Percentiles rank a stretch among this genome's conserved stretches.
These are phyloP conservation scores for Ammopiptanthus mongolicus DNA, from an alignment of 306 rosid species.

Conservation along the genomic window DNA sequence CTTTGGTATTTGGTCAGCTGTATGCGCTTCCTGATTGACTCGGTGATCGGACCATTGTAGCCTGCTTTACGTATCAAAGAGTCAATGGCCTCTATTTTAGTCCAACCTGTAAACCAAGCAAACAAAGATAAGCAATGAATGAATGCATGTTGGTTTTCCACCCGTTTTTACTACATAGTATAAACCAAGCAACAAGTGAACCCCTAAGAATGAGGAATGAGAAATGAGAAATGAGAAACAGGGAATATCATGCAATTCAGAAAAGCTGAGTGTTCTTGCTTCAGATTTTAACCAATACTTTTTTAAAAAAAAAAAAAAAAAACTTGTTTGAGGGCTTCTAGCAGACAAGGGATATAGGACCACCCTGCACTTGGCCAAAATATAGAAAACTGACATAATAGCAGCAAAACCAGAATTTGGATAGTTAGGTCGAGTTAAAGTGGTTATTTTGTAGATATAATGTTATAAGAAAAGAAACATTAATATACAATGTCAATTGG, in stretches of 20 bases:
- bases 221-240: slow-evolving; percentile 1
- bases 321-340: not conserved
- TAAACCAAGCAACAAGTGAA: not conserved
- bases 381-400: not conserved
- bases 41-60: slow-evolving; percentile 59
- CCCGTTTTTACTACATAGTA: not conserved
- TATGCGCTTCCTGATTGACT: slow-evolving; percentile 52
- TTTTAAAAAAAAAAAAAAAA: not conserved
- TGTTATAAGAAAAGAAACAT: not conserved
- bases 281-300: not conserved
- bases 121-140: slow-evolving; percentile 9
- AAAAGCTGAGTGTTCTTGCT: not conserved
- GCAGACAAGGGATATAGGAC: not conserved
- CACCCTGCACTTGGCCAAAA: not conserved
- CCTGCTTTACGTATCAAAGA: slow-evolving; percentile 92
- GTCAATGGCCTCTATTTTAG: slow-evolving; percentile 76
- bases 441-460: not conserved
- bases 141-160: not conserved
- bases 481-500: not conserved
- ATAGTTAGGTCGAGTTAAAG: not conserved
- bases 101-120: slow-evolving; percentile 74
- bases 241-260: not conserved
- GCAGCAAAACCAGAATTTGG: not conserved
- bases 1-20: slow-evolving; percentile 88
- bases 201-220: not conserved